Conservation (phyloP, 768 basidiomycete genomes). For the Leccinum longicurvipes region DNA sequence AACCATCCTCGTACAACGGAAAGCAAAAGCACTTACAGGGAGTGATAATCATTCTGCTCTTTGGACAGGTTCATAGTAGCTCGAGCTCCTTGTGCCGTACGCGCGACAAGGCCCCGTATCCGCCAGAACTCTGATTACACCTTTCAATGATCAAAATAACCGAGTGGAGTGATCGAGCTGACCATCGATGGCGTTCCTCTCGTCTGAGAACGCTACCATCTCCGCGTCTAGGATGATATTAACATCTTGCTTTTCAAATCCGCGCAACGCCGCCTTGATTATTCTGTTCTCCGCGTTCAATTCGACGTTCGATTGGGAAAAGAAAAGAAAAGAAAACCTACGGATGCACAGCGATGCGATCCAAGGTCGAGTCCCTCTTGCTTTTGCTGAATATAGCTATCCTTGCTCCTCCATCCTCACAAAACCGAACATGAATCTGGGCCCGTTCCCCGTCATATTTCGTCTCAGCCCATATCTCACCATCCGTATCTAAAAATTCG, state of each 20-base stretch:
- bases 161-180: slow-evolving; percentile 21
- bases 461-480: slow-evolving; percentile 75
- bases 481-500: slow-evolving; percentile 28
- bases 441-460: slow-evolving; percentile 97
- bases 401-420: slow-evolving; percentile 32
- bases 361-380: slow-evolving; percentile 74
- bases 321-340: slow-evolving; percentile 17
- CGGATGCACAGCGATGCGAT: slow-evolving; percentile 65
- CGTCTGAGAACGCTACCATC: slow-evolving; percentile 80
- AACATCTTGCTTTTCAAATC: slow-evolving; percentile 38
- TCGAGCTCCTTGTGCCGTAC: slow-evolving; percentile 56
- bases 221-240: slow-evolving; percentile 76
- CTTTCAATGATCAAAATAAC: slow-evolving; percentile 1
- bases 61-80: slow-evolving; percentile 22
- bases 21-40: slow-evolving; percentile 14
- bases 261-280: slow-evolving; percentile 58
- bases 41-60: slow-evolving; percentile 20
- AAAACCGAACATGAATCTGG: slow-evolving; percentile 78
- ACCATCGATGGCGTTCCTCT: slow-evolving; percentile 63
- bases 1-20: neutral
- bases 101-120: slow-evolving; percentile 57
- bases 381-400: slow-evolving; percentile 90
- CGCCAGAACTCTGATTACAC: slow-evolving; percentile 67
- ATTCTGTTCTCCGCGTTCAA: slow-evolving; percentile 37
- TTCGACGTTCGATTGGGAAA: neutral